Percentiles rank a stretch among this genome's conserved stretches.
Conservation (phyloP, 2,329 filamentous ascomycete species). For the Nannizzia gypsea region DNA sequence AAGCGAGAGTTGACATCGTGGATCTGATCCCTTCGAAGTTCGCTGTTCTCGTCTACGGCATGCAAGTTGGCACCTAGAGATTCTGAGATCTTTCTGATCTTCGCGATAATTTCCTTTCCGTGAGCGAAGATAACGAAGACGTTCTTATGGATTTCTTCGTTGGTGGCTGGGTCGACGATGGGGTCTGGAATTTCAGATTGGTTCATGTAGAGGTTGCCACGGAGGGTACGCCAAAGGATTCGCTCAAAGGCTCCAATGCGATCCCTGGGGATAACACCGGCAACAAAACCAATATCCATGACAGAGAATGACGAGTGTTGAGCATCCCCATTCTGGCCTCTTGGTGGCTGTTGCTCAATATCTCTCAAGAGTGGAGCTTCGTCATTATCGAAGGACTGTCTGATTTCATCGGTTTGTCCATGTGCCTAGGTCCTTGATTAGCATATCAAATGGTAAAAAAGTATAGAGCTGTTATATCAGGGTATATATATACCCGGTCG, state of each 20-base stretch:
- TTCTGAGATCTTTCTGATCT: conserved; percentile 98
- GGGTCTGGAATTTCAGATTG: conserved; percentile 95
- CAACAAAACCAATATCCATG: conserved; percentile 98
- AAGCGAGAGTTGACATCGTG: conserved; percentile 93
- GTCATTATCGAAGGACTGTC: conserved; percentile 73
- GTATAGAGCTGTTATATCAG: neutral
- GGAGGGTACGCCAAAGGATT: conserved; percentile 91
- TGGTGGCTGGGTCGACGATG: conserved; percentile 80
- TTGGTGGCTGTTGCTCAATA: conserved; percentile 63
- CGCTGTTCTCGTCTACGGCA: conserved; percentile 93
- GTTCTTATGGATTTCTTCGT: conserved; percentile 89
- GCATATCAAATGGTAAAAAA: neutral
- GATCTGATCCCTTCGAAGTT: conserved; percentile 87
- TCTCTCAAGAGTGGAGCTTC: conserved; percentile 90
- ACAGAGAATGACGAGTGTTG: conserved; percentile 81
- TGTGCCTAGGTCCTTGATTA: conserved; percentile 48
- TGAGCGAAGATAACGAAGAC: conserved; percentile 99
- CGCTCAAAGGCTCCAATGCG: conserved; percentile 91
- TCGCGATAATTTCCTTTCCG: conserved; percentile 93
- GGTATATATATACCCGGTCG: conserved; percentile 48
- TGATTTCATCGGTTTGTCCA: conserved; percentile 92
- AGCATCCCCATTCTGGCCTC: conserved; percentile 49
- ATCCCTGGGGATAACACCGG: conserved; percentile 87
- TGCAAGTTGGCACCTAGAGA: conserved; percentile 93
- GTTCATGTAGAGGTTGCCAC: conserved; percentile 99